These are phyloP conservation scores for Luzula sylvatica DNA, from an alignment of 176 grass and related monocot genomes.

Conservation along the genomic window DNA sequence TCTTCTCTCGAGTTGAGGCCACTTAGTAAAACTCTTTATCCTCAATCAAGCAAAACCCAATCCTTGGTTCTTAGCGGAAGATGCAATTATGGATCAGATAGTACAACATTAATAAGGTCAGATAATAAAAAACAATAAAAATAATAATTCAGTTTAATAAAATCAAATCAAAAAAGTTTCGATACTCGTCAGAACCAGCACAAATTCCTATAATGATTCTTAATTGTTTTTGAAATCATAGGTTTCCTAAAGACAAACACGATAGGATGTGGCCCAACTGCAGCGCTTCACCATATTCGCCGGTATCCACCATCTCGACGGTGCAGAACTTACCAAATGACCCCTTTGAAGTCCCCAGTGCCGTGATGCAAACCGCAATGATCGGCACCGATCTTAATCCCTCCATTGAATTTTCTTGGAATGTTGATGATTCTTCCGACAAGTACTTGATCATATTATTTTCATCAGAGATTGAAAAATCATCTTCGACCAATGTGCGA, in stretches of 20 bases:
- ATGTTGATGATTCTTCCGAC: background rate
- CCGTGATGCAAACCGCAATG: slow-evolving; percentile 24
- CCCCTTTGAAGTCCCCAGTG: slow-evolving; percentile 8
- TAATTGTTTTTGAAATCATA: background rate
- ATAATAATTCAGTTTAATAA: background rate
- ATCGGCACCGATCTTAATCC: background rate
- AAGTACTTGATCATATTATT: slow-evolving; percentile 17
- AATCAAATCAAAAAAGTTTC: background rate
- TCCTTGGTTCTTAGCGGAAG: background rate
- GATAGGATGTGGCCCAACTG: slow-evolving; percentile 34
- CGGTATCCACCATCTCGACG: background rate
- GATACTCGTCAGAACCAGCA: background rate
- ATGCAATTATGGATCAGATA: slow-evolving; percentile 1
- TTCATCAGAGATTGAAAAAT: slow-evolving; percentile 1
- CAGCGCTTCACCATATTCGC: background rate
- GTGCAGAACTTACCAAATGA: background rate
- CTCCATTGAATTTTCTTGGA: background rate
- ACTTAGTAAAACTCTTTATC: slow-evolving; percentile 23
- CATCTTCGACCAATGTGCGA: background rate
- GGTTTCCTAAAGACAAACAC: slow-evolving; percentile 37
- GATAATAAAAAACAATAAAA: background rate
- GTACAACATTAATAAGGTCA: slow-evolving; percentile 20
- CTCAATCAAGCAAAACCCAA: slow-evolving; percentile 23
- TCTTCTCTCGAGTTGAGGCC: slow-evolving; percentile 40
- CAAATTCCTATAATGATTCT: background rate